These are phyloP conservation scores for Blastocrithidia nonstop DNA, from an alignment of 208 protist genomes.

Conservation along the genomic window DNA sequence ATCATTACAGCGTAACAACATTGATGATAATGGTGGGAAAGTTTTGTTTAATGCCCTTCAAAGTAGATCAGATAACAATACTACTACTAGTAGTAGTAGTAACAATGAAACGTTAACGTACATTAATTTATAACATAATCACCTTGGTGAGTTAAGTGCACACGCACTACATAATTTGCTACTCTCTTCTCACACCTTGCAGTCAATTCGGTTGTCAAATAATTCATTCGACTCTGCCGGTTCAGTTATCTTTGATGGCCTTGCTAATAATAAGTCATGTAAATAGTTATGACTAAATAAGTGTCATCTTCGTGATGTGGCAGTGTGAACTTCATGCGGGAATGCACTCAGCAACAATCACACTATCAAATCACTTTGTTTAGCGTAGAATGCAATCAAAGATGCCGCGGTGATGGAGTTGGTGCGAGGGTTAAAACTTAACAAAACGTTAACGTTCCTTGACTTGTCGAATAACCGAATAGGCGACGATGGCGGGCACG, in stretches of 20 bases:
- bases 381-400: slow-evolving; percentile 77
- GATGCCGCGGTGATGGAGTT: slow-evolving; percentile 60
- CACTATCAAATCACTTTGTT: slow-evolving; percentile 34
- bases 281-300: slow-evolving; percentile 22
- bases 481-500: slow-evolving; percentile 52
- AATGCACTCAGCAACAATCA: slow-evolving; percentile 26
- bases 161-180: slow-evolving; percentile 38
- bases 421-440: slow-evolving; percentile 46
- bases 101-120: slow-evolving; percentile 23
- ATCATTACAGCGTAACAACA: slow-evolving; percentile 48
- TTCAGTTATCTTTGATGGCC: slow-evolving; percentile 40
- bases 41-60: slow-evolving; percentile 40
- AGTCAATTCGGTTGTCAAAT: slow-evolving; percentile 23
- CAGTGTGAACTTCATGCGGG: slow-evolving; percentile 37
- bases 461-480: slow-evolving; percentile 72
- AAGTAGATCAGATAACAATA: slow-evolving; percentile 23
- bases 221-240: slow-evolving; percentile 35
- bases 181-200: slow-evolving; percentile 17
- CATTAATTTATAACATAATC: slow-evolving; percentile 62
- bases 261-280: slow-evolving; percentile 60
- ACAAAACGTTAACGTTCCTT: slow-evolving; percentile 39
- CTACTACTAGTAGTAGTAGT: slow-evolving; percentile 31
- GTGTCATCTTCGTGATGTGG: slow-evolving; percentile 36
- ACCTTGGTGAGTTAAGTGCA: slow-evolving; percentile 25
- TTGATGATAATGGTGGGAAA: slow-evolving; percentile 53